Percentiles rank a stretch among this genome's conserved stretches.
Conservation (phyloP, 1,284 basidiomycete genomes). For the Stereum hirsutum region DNA sequence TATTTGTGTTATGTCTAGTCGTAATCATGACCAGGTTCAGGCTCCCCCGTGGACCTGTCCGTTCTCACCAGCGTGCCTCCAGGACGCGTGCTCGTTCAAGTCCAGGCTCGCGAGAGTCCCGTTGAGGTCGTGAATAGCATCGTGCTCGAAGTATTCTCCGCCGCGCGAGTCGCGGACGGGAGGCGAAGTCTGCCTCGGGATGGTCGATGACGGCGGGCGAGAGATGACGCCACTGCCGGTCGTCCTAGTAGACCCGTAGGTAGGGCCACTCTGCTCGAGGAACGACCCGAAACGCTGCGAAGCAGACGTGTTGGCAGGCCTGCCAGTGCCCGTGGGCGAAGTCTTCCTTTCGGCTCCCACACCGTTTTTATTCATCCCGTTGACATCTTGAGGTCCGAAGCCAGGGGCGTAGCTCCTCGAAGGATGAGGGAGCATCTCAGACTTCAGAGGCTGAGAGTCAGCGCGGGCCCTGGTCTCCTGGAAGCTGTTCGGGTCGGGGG, state of each 20-base stretch:
- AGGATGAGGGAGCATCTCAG: conserved; percentile 26
- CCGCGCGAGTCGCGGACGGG: conserved; percentile 7
- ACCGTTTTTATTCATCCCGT: conserved; percentile 17
- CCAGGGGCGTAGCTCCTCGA: conserved; percentile 36
- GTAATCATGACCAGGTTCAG: no score
- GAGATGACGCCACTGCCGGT: conserved; percentile 4
- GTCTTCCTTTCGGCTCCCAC: conserved; percentile 26
- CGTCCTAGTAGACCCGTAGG: conserved; percentile 20
- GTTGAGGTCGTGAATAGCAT: conserved; percentile 58
- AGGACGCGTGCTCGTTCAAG: no score
- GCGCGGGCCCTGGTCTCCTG: conserved; percentile 17
- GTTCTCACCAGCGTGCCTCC: no score
- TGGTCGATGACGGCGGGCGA: conserved; percentile 11
- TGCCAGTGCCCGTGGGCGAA: conserved; percentile 23
- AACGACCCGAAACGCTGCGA: conserved; percentile 33
- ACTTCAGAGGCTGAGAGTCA: conserved; percentile 8
- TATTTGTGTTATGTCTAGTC: no score
- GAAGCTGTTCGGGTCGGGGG: conserved; percentile 27
- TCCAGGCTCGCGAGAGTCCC: conserved; percentile 69
- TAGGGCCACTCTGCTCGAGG: conserved; percentile 22
- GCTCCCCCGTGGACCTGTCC: no score
- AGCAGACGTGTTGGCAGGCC: conserved; percentile 27
- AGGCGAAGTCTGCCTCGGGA: conserved; percentile 3
- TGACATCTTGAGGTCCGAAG: conserved; percentile 23
- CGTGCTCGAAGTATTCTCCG: conserved; percentile 20